Evolutionary conservation across 306 rosid genomes (phyloP).

Genomic region (Cyclanthera cordifolia): DNA sequence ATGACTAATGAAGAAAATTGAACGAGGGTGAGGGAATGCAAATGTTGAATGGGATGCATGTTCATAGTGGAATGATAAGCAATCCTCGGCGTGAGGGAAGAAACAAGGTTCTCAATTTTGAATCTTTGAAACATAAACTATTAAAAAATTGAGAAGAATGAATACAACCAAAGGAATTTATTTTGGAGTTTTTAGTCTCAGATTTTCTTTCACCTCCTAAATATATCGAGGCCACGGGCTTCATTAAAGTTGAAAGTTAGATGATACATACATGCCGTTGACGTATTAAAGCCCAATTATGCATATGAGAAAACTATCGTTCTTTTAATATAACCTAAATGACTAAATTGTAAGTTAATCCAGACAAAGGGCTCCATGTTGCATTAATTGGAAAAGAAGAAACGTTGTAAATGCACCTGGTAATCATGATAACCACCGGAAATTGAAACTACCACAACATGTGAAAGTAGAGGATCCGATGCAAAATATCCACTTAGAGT

Average conservation of each 20-base stretch:
- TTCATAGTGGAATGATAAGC: neutral
- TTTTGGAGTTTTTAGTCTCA: neutral
- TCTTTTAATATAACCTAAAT: neutral
- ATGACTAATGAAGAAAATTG: neutral
- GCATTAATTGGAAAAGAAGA: neutral
- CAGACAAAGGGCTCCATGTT: neutral
- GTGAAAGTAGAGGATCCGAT: constrained; percentile 65
- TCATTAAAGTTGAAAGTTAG: constrained; percentile 2
- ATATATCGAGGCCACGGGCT: neutral
- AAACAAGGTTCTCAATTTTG: neutral
- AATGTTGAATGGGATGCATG: neutral
- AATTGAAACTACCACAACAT: constrained; percentile 74
- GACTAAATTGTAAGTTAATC: neutral
- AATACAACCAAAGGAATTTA: neutral
- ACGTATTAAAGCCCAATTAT: neutral
- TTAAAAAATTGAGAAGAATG: neutral
- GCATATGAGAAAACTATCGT: constrained; percentile 2
- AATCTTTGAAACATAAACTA: neutral
- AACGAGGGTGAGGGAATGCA: neutral
- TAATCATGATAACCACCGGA: constrained; percentile 85
- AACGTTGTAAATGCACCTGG: constrained; percentile 41
- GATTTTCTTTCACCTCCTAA: neutral
- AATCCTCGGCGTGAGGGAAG: neutral
- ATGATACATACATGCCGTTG: neutral
- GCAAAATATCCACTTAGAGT: constrained; percentile 45